These are phyloP conservation scores for Phytophthora pseudosyringae DNA, from an alignment of 352 stramenopile genomes.

Conservation along the genomic window DNA sequence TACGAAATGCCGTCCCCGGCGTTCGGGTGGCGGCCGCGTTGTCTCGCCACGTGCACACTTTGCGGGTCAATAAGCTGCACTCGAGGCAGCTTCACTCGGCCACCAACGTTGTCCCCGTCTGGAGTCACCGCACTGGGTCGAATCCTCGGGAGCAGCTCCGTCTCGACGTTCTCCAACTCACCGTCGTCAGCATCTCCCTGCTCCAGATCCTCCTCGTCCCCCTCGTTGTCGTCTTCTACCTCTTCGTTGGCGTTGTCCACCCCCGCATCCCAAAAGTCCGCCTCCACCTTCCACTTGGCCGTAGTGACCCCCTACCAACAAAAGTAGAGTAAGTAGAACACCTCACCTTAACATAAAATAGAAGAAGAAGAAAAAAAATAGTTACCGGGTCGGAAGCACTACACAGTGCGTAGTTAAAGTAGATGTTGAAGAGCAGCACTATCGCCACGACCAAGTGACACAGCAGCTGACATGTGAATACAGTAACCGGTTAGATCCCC, in stretches of 20 bases:
- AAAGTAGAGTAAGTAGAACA: constrained; percentile 11
- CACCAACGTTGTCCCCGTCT: constrained; percentile 9
- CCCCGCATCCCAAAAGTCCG: constrained; percentile 23
- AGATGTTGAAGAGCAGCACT: constrained; percentile 66
- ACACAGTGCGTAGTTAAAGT: constrained; percentile 81
- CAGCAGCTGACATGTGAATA: constrained; percentile 29
- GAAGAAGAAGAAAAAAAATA: no score
- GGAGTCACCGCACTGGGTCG: constrained; percentile 28
- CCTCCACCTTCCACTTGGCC: constrained; percentile 21
- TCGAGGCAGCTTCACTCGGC: constrained; percentile 26
- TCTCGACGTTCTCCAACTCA: constrained; percentile 14
- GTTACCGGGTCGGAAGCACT: constrained; percentile 62
- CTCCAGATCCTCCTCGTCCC: constrained; percentile 18
- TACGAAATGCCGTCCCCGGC: constrained; percentile 43
- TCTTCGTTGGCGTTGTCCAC: constrained; percentile 31
- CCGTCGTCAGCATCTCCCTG: constrained; percentile 10
- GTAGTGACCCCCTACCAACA: constrained; percentile 35
- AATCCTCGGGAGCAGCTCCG: constrained; percentile 35
- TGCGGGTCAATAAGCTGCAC: constrained; percentile 45
- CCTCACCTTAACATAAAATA: not conserved
- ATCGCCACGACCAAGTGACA: constrained; percentile 39
- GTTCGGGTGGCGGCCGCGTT: constrained; percentile 27
- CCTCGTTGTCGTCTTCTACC: constrained; percentile 3
- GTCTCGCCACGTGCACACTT: constrained; percentile 42
- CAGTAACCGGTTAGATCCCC: not conserved